Percentiles rank a stretch among this genome's conserved stretches.
These are phyloP conservation scores for Balansia obtecta DNA, from an alignment of 2,329 filamentous ascomycete species.

Conservation along the genomic window DNA sequence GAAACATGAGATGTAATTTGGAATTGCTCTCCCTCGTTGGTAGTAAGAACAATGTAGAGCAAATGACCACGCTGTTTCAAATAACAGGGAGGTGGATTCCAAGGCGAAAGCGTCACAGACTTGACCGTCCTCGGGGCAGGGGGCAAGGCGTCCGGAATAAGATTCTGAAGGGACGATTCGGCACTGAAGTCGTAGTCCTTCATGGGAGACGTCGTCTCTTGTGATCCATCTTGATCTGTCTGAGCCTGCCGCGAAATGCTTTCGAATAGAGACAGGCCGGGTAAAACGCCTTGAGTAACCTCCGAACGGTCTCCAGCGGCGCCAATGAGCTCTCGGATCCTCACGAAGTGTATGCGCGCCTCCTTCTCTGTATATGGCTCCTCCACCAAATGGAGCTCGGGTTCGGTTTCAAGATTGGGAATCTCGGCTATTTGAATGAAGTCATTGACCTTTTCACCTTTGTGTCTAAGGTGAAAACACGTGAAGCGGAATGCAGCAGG, in stretches of 20 bases:
- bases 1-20: slow-evolving; percentile 90
- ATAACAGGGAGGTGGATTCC: slow-evolving; percentile 92
- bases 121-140: slow-evolving; percentile 83
- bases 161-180: slow-evolving; percentile 51
- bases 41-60: slow-evolving; percentile 78
- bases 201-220: slow-evolving; percentile 28
- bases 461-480: slow-evolving; percentile 94
- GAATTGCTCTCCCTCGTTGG: slow-evolving; percentile 87
- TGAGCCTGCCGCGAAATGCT: slow-evolving; percentile 47
- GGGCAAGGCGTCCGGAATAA: slow-evolving; percentile 56
- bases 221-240: slow-evolving; percentile 15
- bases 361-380: slow-evolving; percentile 99
- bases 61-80: slow-evolving; percentile 85
- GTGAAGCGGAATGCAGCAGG: slow-evolving; percentile 93
- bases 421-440: slow-evolving; percentile 89
- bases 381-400: slow-evolving; percentile 72
- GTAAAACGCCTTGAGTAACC: slow-evolving; percentile 70
- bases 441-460: slow-evolving; percentile 84
- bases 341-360: slow-evolving; percentile 83
- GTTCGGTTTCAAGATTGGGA: slow-evolving; percentile 60
- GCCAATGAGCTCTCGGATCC: slow-evolving; percentile 85
- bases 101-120: slow-evolving; percentile 74
- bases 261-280: slow-evolving; percentile 81
- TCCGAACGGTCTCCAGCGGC: slow-evolving; percentile 83
- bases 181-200: slow-evolving; percentile 68